A percentile compares a stretch with the other conserved stretches of the same genome.
Evolutionary conservation across 768 basidiomycete genomes (phyloP).

Genomic region (Pleurotus pulmonarius): DNA sequence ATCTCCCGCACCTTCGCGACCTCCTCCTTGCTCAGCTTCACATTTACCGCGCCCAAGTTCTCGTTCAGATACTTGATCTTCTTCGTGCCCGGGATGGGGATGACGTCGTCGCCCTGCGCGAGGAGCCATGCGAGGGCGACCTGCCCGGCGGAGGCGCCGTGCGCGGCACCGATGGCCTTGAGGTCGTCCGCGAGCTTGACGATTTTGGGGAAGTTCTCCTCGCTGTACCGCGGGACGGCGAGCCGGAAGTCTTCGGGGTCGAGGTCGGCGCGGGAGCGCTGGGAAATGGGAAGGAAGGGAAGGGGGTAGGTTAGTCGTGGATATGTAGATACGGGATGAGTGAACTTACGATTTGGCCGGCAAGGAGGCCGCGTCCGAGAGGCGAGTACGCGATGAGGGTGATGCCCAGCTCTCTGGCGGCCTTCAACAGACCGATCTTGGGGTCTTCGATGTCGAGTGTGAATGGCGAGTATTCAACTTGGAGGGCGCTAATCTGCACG

Average conservation of each 20-base stretch:
- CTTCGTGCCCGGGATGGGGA: constrained; percentile 34
- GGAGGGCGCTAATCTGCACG: constrained; percentile 19
- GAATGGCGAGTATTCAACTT: constrained; percentile 39
- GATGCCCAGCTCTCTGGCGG: constrained; percentile 40
- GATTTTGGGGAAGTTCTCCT: constrained; percentile 45
- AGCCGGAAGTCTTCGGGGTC: constrained; percentile 36
- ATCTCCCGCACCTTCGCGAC: constrained; percentile 24
- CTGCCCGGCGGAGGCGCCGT: constrained; percentile 10
- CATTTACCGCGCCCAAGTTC: constrained; percentile 26
- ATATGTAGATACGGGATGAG: no score
- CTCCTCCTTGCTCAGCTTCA: constrained; percentile 24
- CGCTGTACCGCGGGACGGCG: constrained; percentile 28
- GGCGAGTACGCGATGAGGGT: constrained; percentile 47
- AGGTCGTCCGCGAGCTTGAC: constrained; percentile 21
- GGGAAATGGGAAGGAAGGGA: not conserved
- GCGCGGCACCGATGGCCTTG: constrained; percentile 16
- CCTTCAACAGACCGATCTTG: constrained; percentile 32
- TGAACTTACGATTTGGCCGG: constrained; percentile 35
- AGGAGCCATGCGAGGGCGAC: constrained; percentile 26
- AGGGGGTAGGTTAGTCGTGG: not conserved
- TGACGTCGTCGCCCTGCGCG: constrained; percentile 29
- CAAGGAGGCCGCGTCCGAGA: constrained; percentile 44
- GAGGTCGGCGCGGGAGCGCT: constrained; percentile 20
- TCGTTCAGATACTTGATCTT: constrained; percentile 37
- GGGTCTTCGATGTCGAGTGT: constrained; percentile 40